A percentile compares a stretch with the other conserved stretches of the same genome.
Conservation (phyloP, 305 asterid species). For the Solanum aculeatissimum region DNA sequence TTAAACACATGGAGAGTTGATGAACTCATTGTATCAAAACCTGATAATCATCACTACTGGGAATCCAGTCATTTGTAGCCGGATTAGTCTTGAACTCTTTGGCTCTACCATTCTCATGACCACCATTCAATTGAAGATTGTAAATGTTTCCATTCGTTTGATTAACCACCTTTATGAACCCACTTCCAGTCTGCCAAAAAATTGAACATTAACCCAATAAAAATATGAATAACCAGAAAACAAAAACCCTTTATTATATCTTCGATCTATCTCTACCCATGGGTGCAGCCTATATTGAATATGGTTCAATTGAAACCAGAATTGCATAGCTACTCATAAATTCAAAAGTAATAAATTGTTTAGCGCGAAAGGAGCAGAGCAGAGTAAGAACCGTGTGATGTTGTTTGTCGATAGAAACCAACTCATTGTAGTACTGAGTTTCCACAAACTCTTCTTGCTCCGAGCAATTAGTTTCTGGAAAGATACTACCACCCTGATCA, state of each 20-base stretch:
- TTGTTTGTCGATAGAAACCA: conserved; percentile 29
- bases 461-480: neutral
- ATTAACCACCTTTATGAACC: conserved; percentile 21
- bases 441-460: conserved; percentile 32
- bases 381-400: conserved; percentile 18
- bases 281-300: neutral
- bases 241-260: no score
- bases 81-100: conserved; percentile 23
- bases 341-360: neutral
- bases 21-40: neutral
- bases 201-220: neutral
- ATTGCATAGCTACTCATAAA: neutral
- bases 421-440: conserved; percentile 24
- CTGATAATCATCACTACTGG: conserved; percentile 20
- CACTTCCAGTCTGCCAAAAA: conserved; percentile 30
- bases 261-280: no score
- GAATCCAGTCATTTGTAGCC: conserved; percentile 37
- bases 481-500: conserved; percentile 5
- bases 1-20: neutral
- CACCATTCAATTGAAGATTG: conserved; percentile 10
- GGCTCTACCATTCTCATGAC: neutral
- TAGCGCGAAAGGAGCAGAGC: neutral
- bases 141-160: conserved; percentile 1
- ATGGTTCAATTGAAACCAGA: neutral
- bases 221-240: neutral